A percentile compares a stretch with the other conserved stretches of the same genome.
These are phyloP conservation scores for Botrytis fabae DNA, from an alignment of 2,329 filamentous ascomycete species.

Conservation along the genomic window DNA sequence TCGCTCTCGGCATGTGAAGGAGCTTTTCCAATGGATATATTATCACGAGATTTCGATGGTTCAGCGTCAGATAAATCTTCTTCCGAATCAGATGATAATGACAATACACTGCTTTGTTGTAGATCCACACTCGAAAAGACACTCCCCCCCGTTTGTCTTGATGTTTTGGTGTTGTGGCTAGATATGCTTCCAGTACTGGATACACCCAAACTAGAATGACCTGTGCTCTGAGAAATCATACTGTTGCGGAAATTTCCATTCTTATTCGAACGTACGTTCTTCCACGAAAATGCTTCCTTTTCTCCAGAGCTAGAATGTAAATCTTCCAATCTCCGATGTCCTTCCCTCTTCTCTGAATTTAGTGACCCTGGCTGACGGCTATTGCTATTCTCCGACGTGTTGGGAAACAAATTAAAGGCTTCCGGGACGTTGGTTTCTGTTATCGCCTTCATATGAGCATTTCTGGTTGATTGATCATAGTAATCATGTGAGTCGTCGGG, in stretches of 20 bases:
- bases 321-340: conserved; percentile 11
- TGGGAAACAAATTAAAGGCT: conserved; percentile 3
- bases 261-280: conserved; percentile 32
- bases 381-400: not conserved
- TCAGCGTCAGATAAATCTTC: conserved; percentile 31
- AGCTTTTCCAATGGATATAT: conserved; percentile 13
- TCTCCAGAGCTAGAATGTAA: conserved; percentile 8
- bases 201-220: conserved; percentile 26
- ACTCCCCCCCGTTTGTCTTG: conserved; percentile 36
- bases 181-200: conserved; percentile 39
- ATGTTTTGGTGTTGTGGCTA: conserved; percentile 39
- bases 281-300: conserved; percentile 34
- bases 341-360: conserved; percentile 10
- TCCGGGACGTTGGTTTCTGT: conserved; percentile 34
- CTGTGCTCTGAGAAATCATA: conserved; percentile 6
- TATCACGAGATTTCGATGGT: conserved; percentile 24
- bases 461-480: conserved; percentile 34
- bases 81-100: conserved; percentile 40
- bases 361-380: not conserved
- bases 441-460: conserved; percentile 34
- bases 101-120: conserved; percentile 39
- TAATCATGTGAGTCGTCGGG: conserved; percentile 31
- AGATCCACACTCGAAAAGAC: conserved; percentile 37
- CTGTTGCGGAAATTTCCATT: conserved; percentile 17
- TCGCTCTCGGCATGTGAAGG: conserved; percentile 22